A percentile compares a stretch with the other conserved stretches of the same genome.
phyloP scores from a whole-genome alignment of 352 stramenopile genomes.

The Phytopythium delawarense region DNA sequence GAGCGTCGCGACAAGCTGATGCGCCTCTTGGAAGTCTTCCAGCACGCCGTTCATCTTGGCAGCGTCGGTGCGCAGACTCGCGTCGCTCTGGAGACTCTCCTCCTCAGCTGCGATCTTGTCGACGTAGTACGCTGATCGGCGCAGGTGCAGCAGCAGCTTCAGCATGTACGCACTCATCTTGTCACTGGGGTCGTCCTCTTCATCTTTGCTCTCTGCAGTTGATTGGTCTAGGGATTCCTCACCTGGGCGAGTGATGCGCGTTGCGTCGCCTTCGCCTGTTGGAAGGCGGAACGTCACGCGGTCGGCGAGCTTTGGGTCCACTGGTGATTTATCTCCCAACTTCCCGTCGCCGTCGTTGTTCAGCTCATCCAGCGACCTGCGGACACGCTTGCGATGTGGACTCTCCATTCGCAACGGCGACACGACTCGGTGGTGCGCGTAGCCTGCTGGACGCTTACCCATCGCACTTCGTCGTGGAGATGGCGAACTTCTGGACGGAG shows the following conservation, averaged over 20 bases:
- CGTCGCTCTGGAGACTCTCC: constrained; percentile 40
- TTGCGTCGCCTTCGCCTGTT: constrained; percentile 25
- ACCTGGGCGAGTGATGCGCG: constrained; percentile 38
- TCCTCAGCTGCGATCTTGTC: constrained; percentile 57
- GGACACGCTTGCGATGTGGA: constrained; percentile 36
- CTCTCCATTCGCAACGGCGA: constrained; percentile 26
- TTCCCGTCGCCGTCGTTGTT: constrained; percentile 21
- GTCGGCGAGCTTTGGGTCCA: constrained; percentile 37
- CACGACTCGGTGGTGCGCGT: constrained; percentile 7
- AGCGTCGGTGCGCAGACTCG: constrained; percentile 30
- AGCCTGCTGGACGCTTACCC: constrained; percentile 28
- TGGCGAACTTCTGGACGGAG: constrained; percentile 19
- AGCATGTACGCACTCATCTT: constrained; percentile 37
- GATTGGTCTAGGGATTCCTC: constrained; percentile 47
- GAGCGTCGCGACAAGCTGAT: constrained; percentile 33
- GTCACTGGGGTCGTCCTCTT: constrained; percentile 19
- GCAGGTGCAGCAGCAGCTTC: constrained; percentile 68
- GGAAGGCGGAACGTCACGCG: constrained; percentile 54
- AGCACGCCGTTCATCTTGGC: constrained; percentile 25
- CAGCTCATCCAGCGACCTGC: constrained; percentile 36
- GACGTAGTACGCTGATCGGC: constrained; percentile 49
- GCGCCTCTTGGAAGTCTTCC: constrained; percentile 30
- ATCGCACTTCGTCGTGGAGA: constrained; percentile 23
- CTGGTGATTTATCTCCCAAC: constrained; percentile 11
- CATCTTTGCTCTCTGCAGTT: constrained; percentile 5